Percentiles rank a stretch among this genome's conserved stretches.
Evolutionary conservation across 2,329 filamentous ascomycete species (phyloP).

Genomic region (Arachnopeziza araneosa): DNA sequence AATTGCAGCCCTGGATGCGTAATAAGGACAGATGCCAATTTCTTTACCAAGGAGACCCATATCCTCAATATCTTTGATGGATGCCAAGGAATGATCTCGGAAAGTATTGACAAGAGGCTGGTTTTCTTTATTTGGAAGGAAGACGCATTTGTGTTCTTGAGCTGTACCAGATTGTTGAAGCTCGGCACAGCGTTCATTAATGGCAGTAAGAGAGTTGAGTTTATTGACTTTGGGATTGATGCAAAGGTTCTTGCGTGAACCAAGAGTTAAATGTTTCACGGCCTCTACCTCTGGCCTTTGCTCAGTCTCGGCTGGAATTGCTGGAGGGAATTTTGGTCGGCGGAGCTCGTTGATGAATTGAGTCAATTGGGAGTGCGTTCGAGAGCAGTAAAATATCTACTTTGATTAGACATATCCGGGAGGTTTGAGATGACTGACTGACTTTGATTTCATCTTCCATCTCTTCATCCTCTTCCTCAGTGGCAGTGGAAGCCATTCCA

Average conservation of each 20-base stretch:
- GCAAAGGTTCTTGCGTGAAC: conserved; percentile 68
- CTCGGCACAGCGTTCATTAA: conserved; percentile 91
- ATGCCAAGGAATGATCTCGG: conserved; percentile 77
- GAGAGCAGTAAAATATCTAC: conserved; percentile 63
- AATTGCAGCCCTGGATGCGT: conserved; percentile 84
- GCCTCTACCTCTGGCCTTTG: conserved; percentile 40
- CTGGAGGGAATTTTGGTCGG: conserved; percentile 57
- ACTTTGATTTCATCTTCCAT: conserved; percentile 52
- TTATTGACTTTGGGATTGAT: conserved; percentile 79
- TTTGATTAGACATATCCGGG: conserved; percentile 6
- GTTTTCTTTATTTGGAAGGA: conserved; percentile 72
- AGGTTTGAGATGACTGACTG: background rate
- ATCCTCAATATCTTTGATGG: conserved; percentile 90
- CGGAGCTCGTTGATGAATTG: conserved; percentile 65
- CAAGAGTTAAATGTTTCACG: conserved; percentile 62
- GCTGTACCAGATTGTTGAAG: conserved; percentile 67
- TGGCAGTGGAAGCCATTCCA: conserved; percentile 31
- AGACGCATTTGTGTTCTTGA: conserved; percentile 65
- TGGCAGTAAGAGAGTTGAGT: conserved; percentile 66
- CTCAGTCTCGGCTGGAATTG: conserved; percentile 38
- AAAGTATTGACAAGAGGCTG: conserved; percentile 70
- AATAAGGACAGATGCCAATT: conserved; percentile 86
- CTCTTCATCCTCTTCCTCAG: conserved; percentile 42
- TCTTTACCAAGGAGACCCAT: conserved; percentile 71
- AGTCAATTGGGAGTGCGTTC: conserved; percentile 67